Conservation (phyloP, 257 asterid species). For the Knoxia roxburghii region DNA sequence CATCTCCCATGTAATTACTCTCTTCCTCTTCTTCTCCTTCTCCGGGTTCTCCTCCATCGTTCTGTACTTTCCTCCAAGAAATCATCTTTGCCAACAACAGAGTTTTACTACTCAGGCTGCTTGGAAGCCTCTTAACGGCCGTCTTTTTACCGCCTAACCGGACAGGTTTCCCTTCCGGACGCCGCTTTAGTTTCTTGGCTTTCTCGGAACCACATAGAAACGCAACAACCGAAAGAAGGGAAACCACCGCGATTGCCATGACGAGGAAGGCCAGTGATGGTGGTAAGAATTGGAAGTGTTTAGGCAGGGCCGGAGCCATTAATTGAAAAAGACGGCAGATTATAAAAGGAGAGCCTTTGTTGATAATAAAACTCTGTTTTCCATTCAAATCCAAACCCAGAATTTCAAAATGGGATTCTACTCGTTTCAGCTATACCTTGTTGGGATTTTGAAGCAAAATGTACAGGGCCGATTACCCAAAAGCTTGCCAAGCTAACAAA, state of each 20-base stretch:
- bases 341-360: too few relatives aligned
- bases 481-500: not conserved
- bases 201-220: conserved; percentile 50
- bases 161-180: conserved; percentile 19
- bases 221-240: conserved; percentile 20
- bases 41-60: conserved; percentile 10
- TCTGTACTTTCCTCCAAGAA: conserved; percentile 59
- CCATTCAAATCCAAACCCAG: conserved; percentile 1
- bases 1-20: not conserved
- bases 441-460: not conserved
- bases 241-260: conserved; percentile 20
- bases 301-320: conserved; percentile 1
- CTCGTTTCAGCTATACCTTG: not conserved
- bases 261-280: conserved; percentile 20
- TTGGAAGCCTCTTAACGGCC: conserved; percentile 30
- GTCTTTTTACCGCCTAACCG: conserved; percentile 33
- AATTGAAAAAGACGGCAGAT: too few relatives aligned
- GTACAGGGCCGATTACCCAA: too few relatives aligned
- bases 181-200: conserved; percentile 10
- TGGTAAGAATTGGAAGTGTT: conserved; percentile 13
- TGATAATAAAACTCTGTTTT: not conserved
- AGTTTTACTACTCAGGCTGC: conserved; percentile 55
- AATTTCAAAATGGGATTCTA: conserved; percentile 1
- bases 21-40: conserved; percentile 12
- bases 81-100: conserved; percentile 45